Conservation (phyloP, 768 basidiomycete genomes). For the Mycena vitilis region DNA sequence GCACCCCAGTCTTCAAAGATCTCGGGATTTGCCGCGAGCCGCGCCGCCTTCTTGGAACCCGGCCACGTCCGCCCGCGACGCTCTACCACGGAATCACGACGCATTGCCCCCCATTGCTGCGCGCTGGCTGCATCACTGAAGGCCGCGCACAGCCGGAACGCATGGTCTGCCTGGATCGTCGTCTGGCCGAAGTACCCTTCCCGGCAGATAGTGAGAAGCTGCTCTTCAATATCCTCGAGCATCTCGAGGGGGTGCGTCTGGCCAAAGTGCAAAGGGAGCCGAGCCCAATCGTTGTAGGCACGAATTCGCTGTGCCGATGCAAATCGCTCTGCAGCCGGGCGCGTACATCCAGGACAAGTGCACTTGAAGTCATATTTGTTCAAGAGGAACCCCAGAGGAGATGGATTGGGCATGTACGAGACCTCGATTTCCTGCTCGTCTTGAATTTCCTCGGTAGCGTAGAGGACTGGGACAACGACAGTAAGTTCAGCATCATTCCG, state of each 20-base stretch:
- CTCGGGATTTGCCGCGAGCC: slow-evolving; percentile 13
- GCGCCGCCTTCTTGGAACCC: background rate
- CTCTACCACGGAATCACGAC: slow-evolving; percentile 5
- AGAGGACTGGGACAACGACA: slow-evolving; percentile 5
- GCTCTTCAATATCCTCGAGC: slow-evolving; percentile 11
- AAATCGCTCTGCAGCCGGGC: slow-evolving; percentile 7
- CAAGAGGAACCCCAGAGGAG: slow-evolving; percentile 2
- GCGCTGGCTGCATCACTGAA: slow-evolving; percentile 25
- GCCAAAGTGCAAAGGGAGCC: slow-evolving; percentile 14
- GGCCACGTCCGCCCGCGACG: background rate
- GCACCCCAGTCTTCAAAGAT: background rate
- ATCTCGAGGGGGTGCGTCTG: slow-evolving; percentile 7
- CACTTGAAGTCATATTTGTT: slow-evolving; percentile 13
- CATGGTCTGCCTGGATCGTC: slow-evolving; percentile 10
- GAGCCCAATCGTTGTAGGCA: slow-evolving; percentile 16
- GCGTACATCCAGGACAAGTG: slow-evolving; percentile 19
- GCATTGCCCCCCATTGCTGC: slow-evolving; percentile 14
- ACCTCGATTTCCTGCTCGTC: slow-evolving; percentile 29
- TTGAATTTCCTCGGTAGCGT: slow-evolving; percentile 25
- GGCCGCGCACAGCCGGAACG: slow-evolving; percentile 24
- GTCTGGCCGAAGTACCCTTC: slow-evolving; percentile 22
- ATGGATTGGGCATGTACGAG: slow-evolving; percentile 14
- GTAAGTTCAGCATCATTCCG: background rate
- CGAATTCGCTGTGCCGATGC: slow-evolving; percentile 11
- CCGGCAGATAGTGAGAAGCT: slow-evolving; percentile 16